Base-by-base conservation (phyloP, 2,329 filamentous ascomycete genomes). In the Acrocalymma vagum region DNA sequence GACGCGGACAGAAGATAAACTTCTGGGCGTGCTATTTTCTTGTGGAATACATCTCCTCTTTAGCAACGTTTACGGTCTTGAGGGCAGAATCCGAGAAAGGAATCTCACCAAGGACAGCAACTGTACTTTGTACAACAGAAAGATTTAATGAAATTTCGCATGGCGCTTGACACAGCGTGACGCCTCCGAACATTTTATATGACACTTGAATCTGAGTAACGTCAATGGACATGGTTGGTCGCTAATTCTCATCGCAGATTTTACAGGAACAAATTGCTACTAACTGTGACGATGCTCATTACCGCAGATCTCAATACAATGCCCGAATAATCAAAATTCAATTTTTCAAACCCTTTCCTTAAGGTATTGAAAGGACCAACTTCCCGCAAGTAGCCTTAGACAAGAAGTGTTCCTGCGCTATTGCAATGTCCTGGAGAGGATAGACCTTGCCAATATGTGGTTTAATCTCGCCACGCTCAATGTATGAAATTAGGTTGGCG, bases 11-110 rank as follows among this genome's bases (percentile, higher is more conserved):
- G 26, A 28, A n/a, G 16, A 33, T 42, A 35, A 8, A 30, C 38
- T 7, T 33, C 22, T 45, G 21, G 17, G 29, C 22, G 14, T 21
- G 17, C 29, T 23, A 20, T 14, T 17, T 36, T 32, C 24, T 38
- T n/a, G n/a, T n/a, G 44, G 37, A 38, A 38, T 38, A 40, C 42
- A 43, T 55, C 51, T 51, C 52, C 51, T 54, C 55, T 48, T 49
- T 39, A 30, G 42, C 30, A 50, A 42, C 34, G 41, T 32, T 20
- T 42, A 48, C 33, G 42, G 34, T 46, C 37, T 48, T 37, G 43
- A 45, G 43, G 47, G 45, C 40, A 35, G 32, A 20, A 29, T 26
- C n/a, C n/a, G n/a, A n/a, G n/a, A n/a, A n/a, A n/a, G n/a, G n/a
- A n/a, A 35, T 39, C 38, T 42, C 42, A 37, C 25, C 37, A 41